Evolutionary conservation across 257 asterid species (phyloP), one percentile per base, ranked within the genome.

Genomic region (Solanum sitiens): DNA sequence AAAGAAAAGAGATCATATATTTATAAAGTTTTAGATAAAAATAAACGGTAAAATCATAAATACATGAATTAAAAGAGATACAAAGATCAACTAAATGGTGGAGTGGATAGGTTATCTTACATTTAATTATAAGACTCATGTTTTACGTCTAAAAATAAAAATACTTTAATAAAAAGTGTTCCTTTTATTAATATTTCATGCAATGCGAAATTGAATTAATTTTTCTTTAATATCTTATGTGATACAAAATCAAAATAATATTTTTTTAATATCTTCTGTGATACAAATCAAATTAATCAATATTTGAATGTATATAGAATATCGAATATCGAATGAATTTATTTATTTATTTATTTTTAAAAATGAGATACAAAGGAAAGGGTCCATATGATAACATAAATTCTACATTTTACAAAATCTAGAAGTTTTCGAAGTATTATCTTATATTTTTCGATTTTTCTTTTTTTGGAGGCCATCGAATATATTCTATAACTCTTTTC

Each of bases 231-330:
- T 23, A 23, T 9, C 7, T 9, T 61, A 61, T 61, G 12, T 4
- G 27, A 61, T 61, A 23, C 1, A 21, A 21, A 61, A 61, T 8
- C 1, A 10, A 61, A 21, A 20, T 21, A 8, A 5, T 21, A 20
- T 2, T 4, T 0, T 18, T n/a, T 67, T 12, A 27, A 12, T 27
- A 67, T 1, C 0, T 67, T 6, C 1, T 27, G 4, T 2, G 1
- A 68, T 27, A 14, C 0, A 7, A 68, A 68, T 14, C 2, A 18
- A 68, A 27, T 67, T 27, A 4, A 3, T 25, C 0, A n/a, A 1
- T 0, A 5, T 12, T n/a, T 11, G 11, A 65, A n/a, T n/a, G 0
- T n/a, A 5, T 65, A 65, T n/a, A 0, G 2, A 11, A 11, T n/a
- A 68, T 6, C 11, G 39, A 37, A 5, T 37, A n/a, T n/a, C n/a